phyloP scores from a whole-genome alignment of 1,139 yeast species.

The Protomyces gravidus region DNA sequence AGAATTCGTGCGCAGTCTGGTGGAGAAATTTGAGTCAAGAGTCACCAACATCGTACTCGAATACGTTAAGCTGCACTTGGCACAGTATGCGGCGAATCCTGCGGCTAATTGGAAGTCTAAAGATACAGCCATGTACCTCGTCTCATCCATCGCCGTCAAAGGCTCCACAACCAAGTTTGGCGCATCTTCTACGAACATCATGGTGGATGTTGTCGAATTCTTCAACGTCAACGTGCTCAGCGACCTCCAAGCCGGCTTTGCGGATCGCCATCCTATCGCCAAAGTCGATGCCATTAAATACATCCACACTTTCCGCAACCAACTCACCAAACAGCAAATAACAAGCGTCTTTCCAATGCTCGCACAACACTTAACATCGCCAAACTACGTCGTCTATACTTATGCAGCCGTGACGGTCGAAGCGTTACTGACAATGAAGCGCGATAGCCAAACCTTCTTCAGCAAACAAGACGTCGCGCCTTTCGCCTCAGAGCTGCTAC shows the following conservation, averaged over 20 bases:
- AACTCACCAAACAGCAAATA: slow-evolving; percentile 79
- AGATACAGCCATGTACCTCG: slow-evolving; percentile 80
- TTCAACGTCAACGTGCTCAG: slow-evolving; percentile 76
- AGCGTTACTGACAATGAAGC: slow-evolving; percentile 72
- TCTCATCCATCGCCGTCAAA: slow-evolving; percentile 84
- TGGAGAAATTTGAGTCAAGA: slow-evolving; percentile 68
- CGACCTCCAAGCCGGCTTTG: slow-evolving; percentile 56
- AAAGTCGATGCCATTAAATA: slow-evolving; percentile 91
- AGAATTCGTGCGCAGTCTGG: slow-evolving; percentile 81
- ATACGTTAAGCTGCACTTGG: slow-evolving; percentile 68
- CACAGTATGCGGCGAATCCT: slow-evolving; percentile 47
- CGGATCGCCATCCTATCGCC: slow-evolving; percentile 61
- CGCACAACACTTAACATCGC: slow-evolving; percentile 57
- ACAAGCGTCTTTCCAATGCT: slow-evolving; percentile 75
- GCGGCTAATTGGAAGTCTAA: slow-evolving; percentile 68
- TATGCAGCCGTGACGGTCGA: slow-evolving; percentile 92
- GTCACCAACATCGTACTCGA: slow-evolving; percentile 71
- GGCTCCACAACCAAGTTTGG: slow-evolving; percentile 82
- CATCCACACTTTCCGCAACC: slow-evolving; percentile 79
- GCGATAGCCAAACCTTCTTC: slow-evolving; percentile 53
- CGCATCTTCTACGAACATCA: slow-evolving; percentile 70
- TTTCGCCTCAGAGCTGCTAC: slow-evolving; percentile 54
- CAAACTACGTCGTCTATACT: slow-evolving; percentile 80
- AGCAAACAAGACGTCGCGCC: slow-evolving; percentile 64
- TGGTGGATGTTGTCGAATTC: slow-evolving; percentile 81